Base-by-base conservation (phyloP, 129 eudicot species). In the Arctium minus region DNA sequence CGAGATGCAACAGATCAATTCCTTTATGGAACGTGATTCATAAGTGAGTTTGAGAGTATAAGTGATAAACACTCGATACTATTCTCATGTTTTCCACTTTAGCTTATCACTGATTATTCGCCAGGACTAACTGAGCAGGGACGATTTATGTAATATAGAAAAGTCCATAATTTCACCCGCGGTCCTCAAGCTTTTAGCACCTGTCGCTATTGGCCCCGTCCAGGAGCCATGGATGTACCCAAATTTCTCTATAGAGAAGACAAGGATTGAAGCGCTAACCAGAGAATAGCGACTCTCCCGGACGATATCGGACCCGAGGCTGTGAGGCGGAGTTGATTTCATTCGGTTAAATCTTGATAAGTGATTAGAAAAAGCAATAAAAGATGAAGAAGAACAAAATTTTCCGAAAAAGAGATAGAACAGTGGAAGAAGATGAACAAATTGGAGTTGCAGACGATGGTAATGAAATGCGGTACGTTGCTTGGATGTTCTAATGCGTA, bases 361-460 rank as follows among this genome's bases (percentile, higher is more conserved):
- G 18, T 36, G 77, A 73, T 76, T 44, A 11, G 42, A 46, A 30
- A 32, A 46, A 36, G 18, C 31, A 6, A 29, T 68, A 18, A 53
- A 53, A 18, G 75, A 81, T 39, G 81, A 91, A 83, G 91, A 89
- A 86, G 82, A 86, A 77, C 37, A 94, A 90, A 85, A 94, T 88
- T 69, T 92, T 92, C 84, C 87, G 98, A 33, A 94, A 90, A 77
- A 82, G 98, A 67, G 87, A 83, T 33, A 72, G 53, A 73, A 38
- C 75, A 78, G 86, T 83, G 36, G 93, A 86, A 68, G 89, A 84
- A 62, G 96, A 91, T 40, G 85, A 73, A 8, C 70, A 74, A 37
- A 29, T 35, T 5, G 39, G 62, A 44, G 89, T 80, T 38, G 38
- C 84, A 8, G 94, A 89, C 32, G 97, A 87, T 30, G 91, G 88